phyloP scores from a whole-genome alignment of 208 protist species.

The Strigomonas culicis region DNA sequence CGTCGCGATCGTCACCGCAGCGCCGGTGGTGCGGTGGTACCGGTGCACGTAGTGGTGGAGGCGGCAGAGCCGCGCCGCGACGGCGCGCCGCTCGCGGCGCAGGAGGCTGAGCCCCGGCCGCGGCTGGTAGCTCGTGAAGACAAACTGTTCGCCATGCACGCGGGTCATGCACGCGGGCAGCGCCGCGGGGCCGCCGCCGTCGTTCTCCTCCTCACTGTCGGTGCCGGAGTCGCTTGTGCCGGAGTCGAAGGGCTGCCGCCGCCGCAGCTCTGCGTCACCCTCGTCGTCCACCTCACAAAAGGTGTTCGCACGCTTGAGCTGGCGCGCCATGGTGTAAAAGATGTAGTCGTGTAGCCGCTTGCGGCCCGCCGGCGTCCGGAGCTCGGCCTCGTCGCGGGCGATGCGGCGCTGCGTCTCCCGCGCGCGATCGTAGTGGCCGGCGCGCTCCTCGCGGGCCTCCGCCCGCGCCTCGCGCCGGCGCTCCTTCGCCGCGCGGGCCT shows the following conservation, averaged over 20 bases:
- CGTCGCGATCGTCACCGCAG: background rate
- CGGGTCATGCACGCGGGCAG: slow-evolving; percentile 24
- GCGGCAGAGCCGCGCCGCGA: too few relatives aligned
- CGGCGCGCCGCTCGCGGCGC: too few relatives aligned
- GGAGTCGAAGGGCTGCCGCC: slow-evolving; percentile 1
- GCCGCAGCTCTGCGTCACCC: slow-evolving; percentile 4
- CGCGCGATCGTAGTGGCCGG: background rate
- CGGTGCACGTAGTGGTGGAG: too few relatives aligned
- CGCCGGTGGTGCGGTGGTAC: background rate
- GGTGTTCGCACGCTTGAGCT: background rate
- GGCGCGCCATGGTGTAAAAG: background rate
- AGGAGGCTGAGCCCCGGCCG: too few relatives aligned
- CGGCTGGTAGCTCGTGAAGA: too few relatives aligned
- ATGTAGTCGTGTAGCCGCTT: background rate
- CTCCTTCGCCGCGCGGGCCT: too few relatives aligned
- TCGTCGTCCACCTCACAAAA: slow-evolving; percentile 3
- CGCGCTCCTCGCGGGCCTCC: background rate
- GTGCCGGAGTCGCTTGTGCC: slow-evolving; percentile 6
- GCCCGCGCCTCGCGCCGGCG: too few relatives aligned
- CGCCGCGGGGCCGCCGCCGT: background rate
- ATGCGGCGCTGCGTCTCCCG: too few relatives aligned
- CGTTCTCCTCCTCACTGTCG: slow-evolving; percentile 14
- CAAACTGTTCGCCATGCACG: too few relatives aligned
- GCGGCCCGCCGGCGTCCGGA: too few relatives aligned
- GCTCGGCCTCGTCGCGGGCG: background rate